Evolutionary conservation across 169 alveolate genomes (phyloP), one percentile per base, ranked within the genome.

Genomic region (Cryptosporidium muris): DNA sequence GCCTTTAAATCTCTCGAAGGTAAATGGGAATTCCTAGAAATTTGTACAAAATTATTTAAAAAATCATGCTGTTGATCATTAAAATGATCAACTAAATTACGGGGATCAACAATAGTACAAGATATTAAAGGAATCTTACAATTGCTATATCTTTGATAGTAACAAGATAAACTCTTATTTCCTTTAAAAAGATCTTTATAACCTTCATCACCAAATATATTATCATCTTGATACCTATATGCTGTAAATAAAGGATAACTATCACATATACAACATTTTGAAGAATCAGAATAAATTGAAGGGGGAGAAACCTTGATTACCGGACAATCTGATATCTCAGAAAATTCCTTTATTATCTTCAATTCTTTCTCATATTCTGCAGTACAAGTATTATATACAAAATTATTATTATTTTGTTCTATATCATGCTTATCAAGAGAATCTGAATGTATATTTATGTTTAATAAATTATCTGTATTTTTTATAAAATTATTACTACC

Each of bases 251-350:
- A 25, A 25, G 25, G 25, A 25, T 25, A 25, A 25, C 25, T 74
- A n/a, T 74, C 85, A 11, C 85, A 74, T 5, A 74, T 74, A 48
- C 85, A 74, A 37, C 85, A 74, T 42, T 64, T 58, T 12, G 43
- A 36, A 9, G 12, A 8, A 12, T 64, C 62, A 34, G 25, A 54
- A 54, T 37, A 47, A 16, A 58, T 49, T 4, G 85, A 74, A 6
- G 85, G 85, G 5, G 85, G 85, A n/a, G 85, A 74, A 16, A 74
- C 85, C 37, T 58, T 47, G 7, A 74, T 74, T 5, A 74, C 85
- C 4, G 85, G 85, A 58, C 16, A 74, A 45, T 74, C 85, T 16
- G 36, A 47, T 48, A 74, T 58, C 16, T 47, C 67, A 4, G 85
- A 42, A 34, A 14, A 37, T 1, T 52, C 64, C 0, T 66, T 51